These are phyloP conservation scores for Clarireedia monteithiana DNA, from an alignment of 2,329 filamentous ascomycete genomes.

Conservation along the genomic window DNA sequence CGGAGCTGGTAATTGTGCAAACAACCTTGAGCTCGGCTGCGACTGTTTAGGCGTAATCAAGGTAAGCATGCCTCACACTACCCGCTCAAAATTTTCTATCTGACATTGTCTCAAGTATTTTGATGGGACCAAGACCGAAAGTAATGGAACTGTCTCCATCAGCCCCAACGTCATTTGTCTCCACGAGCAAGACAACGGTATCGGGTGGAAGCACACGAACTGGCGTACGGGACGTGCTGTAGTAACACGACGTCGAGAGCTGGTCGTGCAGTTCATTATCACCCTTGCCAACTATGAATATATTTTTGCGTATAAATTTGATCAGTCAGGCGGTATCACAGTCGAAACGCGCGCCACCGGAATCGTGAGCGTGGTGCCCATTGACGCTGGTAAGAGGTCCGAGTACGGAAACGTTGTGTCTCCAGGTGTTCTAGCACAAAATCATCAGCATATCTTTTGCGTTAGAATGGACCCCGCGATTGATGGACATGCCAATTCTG, in stretches of 20 bases:
- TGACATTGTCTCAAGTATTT: conserved; percentile 39
- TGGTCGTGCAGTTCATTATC: conserved; percentile 61
- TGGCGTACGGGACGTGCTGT: conserved; percentile 55
- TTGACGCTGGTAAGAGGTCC: conserved; percentile 44
- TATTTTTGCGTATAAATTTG: conserved; percentile 56
- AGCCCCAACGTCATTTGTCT: conserved; percentile 57
- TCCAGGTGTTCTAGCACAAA: conserved; percentile 49
- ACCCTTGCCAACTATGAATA: conserved; percentile 68
- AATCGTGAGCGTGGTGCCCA: conserved; percentile 48
- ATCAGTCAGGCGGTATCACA: conserved; percentile 52
- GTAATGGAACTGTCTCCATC: conserved; percentile 45
- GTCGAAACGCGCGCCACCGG: conserved; percentile 59
- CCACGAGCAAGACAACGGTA: conserved; percentile 63
- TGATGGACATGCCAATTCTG: conserved; percentile 45
- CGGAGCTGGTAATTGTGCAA: conserved; percentile 55
- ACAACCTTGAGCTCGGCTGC: conserved; percentile 59
- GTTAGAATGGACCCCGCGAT: conserved; percentile 49
- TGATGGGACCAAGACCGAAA: conserved; percentile 43
- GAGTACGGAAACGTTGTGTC: conserved; percentile 54
- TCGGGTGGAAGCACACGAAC: conserved; percentile 65
- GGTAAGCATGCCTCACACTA: not conserved
- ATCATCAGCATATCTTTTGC: conserved; percentile 53
- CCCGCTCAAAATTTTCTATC: not conserved
- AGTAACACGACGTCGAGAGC: conserved; percentile 51
- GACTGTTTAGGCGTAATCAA: conserved; percentile 58